Conservation (phyloP, 2,329 filamentous ascomycete genomes). For the Tothia fuscella region DNA sequence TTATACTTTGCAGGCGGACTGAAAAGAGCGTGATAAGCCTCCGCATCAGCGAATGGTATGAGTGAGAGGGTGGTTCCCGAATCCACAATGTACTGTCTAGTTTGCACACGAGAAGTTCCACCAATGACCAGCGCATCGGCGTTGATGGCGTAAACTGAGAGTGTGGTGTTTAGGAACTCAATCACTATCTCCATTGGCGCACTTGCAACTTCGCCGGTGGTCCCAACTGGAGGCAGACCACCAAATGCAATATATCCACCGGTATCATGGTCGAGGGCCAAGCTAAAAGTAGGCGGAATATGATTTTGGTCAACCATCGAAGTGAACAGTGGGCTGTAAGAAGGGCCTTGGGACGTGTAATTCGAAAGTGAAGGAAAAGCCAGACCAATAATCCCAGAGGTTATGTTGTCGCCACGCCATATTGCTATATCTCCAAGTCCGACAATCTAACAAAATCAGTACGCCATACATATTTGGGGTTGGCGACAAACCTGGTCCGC, state of each 20-base stretch:
- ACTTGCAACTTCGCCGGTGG: constrained; percentile 22
- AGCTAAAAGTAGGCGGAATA: constrained; percentile 35
- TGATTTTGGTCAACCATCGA: constrained; percentile 34
- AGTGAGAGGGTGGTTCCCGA: constrained; percentile 32
- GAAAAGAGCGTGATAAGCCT: constrained; percentile 30
- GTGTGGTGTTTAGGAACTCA: no score
- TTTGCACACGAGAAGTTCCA: not conserved
- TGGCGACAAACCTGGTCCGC: no score
- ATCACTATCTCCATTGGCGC: constrained; percentile 27
- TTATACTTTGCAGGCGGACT: constrained; percentile 27
- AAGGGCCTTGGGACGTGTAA: constrained; percentile 15
- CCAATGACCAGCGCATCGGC: constrained; percentile 20
- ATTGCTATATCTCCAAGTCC: not conserved
- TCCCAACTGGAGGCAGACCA: constrained; percentile 34
- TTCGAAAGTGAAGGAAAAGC: constrained; percentile 10
- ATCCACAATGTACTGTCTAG: constrained; percentile 29
- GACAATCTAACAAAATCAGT: no score
- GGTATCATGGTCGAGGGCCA: constrained; percentile 29
- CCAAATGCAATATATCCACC: constrained; percentile 38
- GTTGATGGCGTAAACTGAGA: constrained; percentile 29
- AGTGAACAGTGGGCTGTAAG: constrained; percentile 40
- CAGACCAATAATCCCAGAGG: constrained; percentile 9
- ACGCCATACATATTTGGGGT: no score
- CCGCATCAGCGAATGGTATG: constrained; percentile 26
- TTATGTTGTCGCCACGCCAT: constrained; percentile 8